These are phyloP conservation scores for Citropsis articulata DNA, from an alignment of 345 rosid genomes.

Conservation along the genomic window DNA sequence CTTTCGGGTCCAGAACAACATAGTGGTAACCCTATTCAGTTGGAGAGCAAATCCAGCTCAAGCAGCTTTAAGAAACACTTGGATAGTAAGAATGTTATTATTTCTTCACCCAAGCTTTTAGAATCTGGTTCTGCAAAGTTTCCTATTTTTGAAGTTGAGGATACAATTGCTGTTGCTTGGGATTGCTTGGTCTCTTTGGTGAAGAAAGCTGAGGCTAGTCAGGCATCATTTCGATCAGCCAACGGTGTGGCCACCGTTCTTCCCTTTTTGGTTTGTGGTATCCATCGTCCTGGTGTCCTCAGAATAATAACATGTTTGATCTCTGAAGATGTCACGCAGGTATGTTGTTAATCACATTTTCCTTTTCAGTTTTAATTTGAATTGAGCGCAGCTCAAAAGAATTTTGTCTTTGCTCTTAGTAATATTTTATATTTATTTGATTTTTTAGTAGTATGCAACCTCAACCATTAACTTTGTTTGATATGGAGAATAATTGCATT, in stretches of 20 bases:
- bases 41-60: constrained; percentile 67
- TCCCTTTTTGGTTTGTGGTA: constrained; percentile 75
- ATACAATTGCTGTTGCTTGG: constrained; percentile 82
- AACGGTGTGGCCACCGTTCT: constrained; percentile 83
- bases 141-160: constrained; percentile 85
- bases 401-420: not conserved
- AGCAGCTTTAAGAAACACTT: constrained; percentile 83
- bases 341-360: constrained; percentile 23
- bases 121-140: constrained; percentile 77
- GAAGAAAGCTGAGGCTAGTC: constrained; percentile 93
- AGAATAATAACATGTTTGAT: constrained; percentile 90
- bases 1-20: constrained; percentile 70
- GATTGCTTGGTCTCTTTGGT: constrained; percentile 89
- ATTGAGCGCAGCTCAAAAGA: constrained; percentile 1
- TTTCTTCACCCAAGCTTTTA: constrained; percentile 86
- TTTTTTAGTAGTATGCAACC: not conserved
- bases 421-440: not conserved
- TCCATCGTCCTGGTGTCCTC: constrained; percentile 91
- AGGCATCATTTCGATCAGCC: constrained; percentile 82
- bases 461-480: not conserved
- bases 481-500: not conserved
- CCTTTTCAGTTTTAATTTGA: constrained; percentile 8
- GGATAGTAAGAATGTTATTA: constrained; percentile 76
- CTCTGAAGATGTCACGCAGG: constrained; percentile 87
- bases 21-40: constrained; percentile 36